phyloP scores from a whole-genome alignment of 257 asterid species.

The Cinchona pubescens region DNA sequence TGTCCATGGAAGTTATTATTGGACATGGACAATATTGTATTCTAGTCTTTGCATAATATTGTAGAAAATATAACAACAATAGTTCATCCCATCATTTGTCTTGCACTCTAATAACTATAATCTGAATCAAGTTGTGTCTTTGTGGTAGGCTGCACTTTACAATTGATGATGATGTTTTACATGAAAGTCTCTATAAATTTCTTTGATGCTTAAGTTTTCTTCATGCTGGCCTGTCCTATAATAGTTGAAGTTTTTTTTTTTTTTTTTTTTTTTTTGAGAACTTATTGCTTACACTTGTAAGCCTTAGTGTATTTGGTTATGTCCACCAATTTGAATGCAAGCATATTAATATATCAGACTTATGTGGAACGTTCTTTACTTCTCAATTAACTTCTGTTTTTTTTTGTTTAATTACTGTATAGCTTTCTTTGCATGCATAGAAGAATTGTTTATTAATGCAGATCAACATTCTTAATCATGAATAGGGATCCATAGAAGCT shows the following conservation, averaged over 20 bases:
- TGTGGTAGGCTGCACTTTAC: neutral
- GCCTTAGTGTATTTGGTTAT: neutral
- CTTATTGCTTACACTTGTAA: neutral
- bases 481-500: slow-evolving; percentile 90
- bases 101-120: neutral
- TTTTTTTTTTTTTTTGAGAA: neutral
- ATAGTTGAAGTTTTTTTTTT: neutral
- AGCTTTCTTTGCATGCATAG: neutral
- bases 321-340: neutral
- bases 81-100: neutral
- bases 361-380: neutral
- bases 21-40: neutral
- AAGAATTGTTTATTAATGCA: neutral
- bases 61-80: neutral
- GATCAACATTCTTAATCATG: slow-evolving; percentile 17
- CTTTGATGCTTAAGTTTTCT: neutral
- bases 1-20: neutral
- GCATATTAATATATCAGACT: neutral
- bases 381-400: neutral
- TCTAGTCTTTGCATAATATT: neutral
- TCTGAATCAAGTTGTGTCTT: neutral
- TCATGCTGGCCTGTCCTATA: neutral
- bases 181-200: neutral
- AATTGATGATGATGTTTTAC: neutral
- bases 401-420: no score